These are phyloP conservation scores for Glycyrrhiza uralensis DNA, from an alignment of 306 rosid species.

Conservation along the genomic window DNA sequence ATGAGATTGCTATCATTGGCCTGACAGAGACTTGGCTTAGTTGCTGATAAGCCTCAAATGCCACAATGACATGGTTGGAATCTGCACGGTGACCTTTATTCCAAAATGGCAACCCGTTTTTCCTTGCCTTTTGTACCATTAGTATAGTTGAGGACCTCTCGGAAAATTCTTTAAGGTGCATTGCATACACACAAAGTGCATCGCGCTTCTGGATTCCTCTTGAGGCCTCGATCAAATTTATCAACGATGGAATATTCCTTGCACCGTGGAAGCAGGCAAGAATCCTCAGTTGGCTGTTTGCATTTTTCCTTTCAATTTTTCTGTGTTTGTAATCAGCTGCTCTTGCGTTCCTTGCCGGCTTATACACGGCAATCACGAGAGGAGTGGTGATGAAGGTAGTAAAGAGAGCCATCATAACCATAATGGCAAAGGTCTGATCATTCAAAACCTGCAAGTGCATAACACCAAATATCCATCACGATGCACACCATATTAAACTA, in stretches of 20 bases:
- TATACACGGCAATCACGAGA: conserved; percentile 52
- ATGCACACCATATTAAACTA: conserved; percentile 2
- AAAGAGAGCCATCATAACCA: conserved; percentile 89
- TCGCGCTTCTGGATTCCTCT: conserved; percentile 59
- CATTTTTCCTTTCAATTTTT: conserved; percentile 52
- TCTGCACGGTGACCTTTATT: conserved; percentile 39
- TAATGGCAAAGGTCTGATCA: conserved; percentile 87
- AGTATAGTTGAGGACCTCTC: conserved; percentile 84
- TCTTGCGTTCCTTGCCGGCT: conserved; percentile 52
- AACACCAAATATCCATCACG: not conserved
- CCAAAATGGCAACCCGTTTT: conserved; percentile 82
- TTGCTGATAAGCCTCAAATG: conserved; percentile 69
- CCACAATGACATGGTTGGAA: conserved; percentile 49
- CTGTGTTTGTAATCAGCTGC: conserved; percentile 53
- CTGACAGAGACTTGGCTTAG: conserved; percentile 64
- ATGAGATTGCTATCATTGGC: conserved; percentile 82
- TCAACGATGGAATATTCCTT: conserved; percentile 63
- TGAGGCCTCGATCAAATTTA: conserved; percentile 76
- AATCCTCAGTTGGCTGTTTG: conserved; percentile 56
- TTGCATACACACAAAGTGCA: conserved; percentile 67
- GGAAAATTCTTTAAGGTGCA: conserved; percentile 82
- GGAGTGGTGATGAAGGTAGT: conserved; percentile 90
- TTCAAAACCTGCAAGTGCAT: conserved; percentile 64
- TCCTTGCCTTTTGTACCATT: conserved; percentile 77
- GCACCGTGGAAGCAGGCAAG: conserved; percentile 66